A percentile compares a stretch with the other conserved stretches of the same genome.
Conservation (phyloP, 345 rosid genomes). For the Dipteronia sinensis region DNA sequence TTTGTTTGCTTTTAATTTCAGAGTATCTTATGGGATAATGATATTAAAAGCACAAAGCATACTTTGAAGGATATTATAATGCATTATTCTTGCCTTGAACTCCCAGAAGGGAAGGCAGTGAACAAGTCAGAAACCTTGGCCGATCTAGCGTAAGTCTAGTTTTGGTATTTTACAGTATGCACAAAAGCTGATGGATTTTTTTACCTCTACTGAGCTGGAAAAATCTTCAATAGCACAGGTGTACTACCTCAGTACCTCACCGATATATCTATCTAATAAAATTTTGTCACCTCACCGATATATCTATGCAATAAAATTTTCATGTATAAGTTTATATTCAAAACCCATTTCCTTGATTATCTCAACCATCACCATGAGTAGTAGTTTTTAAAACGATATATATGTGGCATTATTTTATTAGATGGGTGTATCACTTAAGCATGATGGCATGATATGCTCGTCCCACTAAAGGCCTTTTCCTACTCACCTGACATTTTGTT, state of each 20-base stretch:
- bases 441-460: neutral
- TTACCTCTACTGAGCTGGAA: neutral
- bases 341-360: too few relatives aligned
- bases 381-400: too few relatives aligned
- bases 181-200: neutral
- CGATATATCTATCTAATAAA: neutral
- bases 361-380: too few relatives aligned
- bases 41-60: conserved; percentile 83
- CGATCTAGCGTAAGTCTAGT: conserved; percentile 70
- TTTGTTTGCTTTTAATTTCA: conserved; percentile 36
- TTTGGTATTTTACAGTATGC: neutral
- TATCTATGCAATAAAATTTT: neutral
- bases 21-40: conserved; percentile 93
- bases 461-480: neutral
- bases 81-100: conserved; percentile 82
- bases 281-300: too few relatives aligned
- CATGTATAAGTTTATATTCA: too few relatives aligned
- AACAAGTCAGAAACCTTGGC: conserved; percentile 76
- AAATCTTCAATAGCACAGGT: neutral
- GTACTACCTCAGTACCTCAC: neutral
- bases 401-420: neutral
- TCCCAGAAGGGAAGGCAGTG: conserved; percentile 74
- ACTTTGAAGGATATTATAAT: conserved; percentile 78
- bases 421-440: neutral
- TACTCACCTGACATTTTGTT: neutral